These are phyloP conservation scores for Elongisporangium undulatum DNA, from an alignment of 352 stramenopile genomes.

Conservation along the genomic window DNA sequence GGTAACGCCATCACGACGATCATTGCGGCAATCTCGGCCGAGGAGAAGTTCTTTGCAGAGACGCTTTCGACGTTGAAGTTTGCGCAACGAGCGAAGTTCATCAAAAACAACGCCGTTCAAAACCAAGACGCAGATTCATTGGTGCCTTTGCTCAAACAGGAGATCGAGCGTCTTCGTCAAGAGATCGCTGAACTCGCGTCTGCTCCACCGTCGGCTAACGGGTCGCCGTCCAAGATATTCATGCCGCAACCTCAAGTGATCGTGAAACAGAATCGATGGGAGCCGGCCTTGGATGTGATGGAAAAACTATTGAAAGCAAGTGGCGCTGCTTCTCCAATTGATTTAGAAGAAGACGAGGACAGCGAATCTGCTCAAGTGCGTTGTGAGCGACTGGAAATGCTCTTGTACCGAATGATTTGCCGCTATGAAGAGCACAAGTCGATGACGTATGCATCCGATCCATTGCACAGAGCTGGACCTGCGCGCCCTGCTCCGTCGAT, in stretches of 20 bases:
- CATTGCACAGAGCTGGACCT: slow-evolving; percentile 4
- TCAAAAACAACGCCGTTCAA: slow-evolving; percentile 87
- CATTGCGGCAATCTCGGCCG: slow-evolving; percentile 69
- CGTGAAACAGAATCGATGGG: slow-evolving; percentile 62
- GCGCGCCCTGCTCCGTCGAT: not conserved
- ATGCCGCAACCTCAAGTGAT: slow-evolving; percentile 20
- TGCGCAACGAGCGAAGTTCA: slow-evolving; percentile 84
- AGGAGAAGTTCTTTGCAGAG: slow-evolving; percentile 84
- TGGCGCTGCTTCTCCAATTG: slow-evolving; percentile 34
- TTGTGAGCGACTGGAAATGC: slow-evolving; percentile 73
- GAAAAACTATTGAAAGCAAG: slow-evolving; percentile 61
- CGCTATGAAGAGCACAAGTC: slow-evolving; percentile 82
- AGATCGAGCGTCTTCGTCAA: slow-evolving; percentile 64
- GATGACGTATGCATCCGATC: slow-evolving; percentile 45
- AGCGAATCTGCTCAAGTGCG: slow-evolving; percentile 41
- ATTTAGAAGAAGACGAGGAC: slow-evolving; percentile 31
- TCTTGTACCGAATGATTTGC: slow-evolving; percentile 85
- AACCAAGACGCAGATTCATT: slow-evolving; percentile 80
- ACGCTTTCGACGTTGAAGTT: slow-evolving; percentile 88
- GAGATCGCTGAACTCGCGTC: slow-evolving; percentile 41
- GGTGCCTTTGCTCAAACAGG: slow-evolving; percentile 65
- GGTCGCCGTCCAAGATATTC: slow-evolving; percentile 14
- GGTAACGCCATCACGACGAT: slow-evolving; percentile 88
- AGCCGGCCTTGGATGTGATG: slow-evolving; percentile 79
- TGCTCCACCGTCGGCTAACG: slow-evolving; percentile 9